Evolutionary conservation across 192 early-diverging fungal species (phyloP), one percentile per base, ranked within the genome.

Genomic region (Lobosporangium transversale): DNA sequence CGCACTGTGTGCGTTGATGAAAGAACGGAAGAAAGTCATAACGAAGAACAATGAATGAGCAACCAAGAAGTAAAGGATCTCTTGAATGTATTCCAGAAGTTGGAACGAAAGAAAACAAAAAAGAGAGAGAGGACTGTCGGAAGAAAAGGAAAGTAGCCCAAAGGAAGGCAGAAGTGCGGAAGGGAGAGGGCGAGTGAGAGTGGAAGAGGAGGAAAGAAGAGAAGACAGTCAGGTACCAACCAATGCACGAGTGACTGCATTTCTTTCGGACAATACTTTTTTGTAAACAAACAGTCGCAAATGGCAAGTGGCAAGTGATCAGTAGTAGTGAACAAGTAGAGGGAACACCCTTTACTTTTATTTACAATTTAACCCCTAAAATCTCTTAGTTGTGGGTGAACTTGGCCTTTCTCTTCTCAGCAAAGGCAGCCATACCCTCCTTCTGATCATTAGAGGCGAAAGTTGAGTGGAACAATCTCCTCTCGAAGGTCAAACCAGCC

Each of bases 371-470:
- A n/a, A n/a, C n/a, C n/a, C n/a, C n/a, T n/a, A n/a, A n/a, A n/a
- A 29, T 7, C 27, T 1, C 26, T 86, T 88, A 97, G 80, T 96
- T 87, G 85, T 99, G 79, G 30, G 74, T 90, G 85, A 94, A 99
- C 33, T 88, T 88, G 52, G 97, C 79, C 81, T 88, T 88, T 66
- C 97, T 87, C 87, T 99, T 99, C 63, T 95, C 92, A 49, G 86
- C 88, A 81, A 99, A 99, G 6, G 97, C 97, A 18, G 58, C 58
- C 95, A 97, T 99, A 58, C 97, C 97, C 83, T 99, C 97, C 83
- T 93, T 95, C 81, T 96, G 94, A 79, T 99, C 97, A 53, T 93
- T 79, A 80, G 94, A 94, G 30, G 87, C 93, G 86, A 99, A 99
- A 0, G 90, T 86, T 53, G 86, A 65, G 74, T 99, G 95, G 91